Evolutionary conservation across 768 basidiomycete species (phyloP).

Genomic region (Suillus tomentosus): DNA sequence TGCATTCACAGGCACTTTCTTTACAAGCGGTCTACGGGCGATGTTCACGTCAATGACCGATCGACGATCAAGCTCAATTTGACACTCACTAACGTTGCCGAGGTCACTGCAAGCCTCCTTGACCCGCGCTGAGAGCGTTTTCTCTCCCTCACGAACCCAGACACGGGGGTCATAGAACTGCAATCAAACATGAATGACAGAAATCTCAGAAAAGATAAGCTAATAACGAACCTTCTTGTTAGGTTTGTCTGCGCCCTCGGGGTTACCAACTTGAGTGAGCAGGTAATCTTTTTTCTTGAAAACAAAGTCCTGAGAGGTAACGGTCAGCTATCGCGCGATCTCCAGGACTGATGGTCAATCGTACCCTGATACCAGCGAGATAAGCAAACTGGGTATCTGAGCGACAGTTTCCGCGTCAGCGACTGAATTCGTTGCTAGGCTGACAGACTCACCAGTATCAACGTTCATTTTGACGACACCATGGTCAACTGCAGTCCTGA

Average conservation of each 20-base stretch:
- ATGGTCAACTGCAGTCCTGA: constrained; percentile 83
- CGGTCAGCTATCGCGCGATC: not conserved
- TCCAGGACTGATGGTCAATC: constrained; percentile 17
- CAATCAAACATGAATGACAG: constrained; percentile 9
- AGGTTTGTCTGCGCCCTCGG: constrained; percentile 94
- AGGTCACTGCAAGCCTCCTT: constrained; percentile 93
- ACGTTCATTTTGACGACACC: constrained; percentile 99
- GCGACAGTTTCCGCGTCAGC: constrained; percentile 12
- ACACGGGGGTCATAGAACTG: constrained; percentile 94
- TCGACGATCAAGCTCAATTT: not conserved
- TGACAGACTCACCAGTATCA: constrained; percentile 63
- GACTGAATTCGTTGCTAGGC: not conserved
- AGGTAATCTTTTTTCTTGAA: constrained; percentile 86
- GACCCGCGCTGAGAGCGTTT: constrained; percentile 84
- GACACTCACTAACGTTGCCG: constrained; percentile 59
- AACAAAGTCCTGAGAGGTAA: constrained; percentile 71
- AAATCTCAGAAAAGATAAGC: not conserved
- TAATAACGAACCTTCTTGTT: constrained; percentile 86
- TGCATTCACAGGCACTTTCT: not conserved
- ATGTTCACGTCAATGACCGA: constrained; percentile 15
- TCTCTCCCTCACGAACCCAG: constrained; percentile 99
- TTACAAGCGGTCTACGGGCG: constrained; percentile 23
- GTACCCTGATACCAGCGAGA: constrained; percentile 77
- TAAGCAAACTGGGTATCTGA: constrained; percentile 92
- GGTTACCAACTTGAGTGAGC: constrained; percentile 91